Conservation (phyloP, 2,329 filamentous ascomycete genomes). For the Trichoderma arundinaceum region DNA sequence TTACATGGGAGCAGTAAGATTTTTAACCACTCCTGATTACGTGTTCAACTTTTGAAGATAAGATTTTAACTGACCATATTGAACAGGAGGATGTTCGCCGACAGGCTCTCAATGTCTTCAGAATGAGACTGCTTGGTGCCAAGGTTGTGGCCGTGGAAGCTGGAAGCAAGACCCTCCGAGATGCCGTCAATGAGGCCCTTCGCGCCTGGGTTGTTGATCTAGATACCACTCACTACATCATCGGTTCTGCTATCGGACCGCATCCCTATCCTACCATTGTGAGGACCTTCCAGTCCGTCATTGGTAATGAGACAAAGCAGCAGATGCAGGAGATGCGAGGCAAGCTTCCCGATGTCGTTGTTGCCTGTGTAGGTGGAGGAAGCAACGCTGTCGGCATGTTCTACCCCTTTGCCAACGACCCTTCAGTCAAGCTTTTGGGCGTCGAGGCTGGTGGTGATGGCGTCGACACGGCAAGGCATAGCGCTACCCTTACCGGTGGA, state of each 20-base stretch:
- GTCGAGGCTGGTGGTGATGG: slow-evolving; percentile 97
- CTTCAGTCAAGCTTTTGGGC: slow-evolving; percentile 83
- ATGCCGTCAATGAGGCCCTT: slow-evolving; percentile 94
- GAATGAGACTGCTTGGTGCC: slow-evolving; percentile 94
- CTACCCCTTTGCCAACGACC: slow-evolving; percentile 89
- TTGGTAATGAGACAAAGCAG: slow-evolving; percentile 90
- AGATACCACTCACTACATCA: slow-evolving; percentile 96
- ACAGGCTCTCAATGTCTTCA: slow-evolving; percentile 97
- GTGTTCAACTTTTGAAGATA: background rate
- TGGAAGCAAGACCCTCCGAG: slow-evolving; percentile 80
- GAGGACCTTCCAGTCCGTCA: slow-evolving; percentile 95
- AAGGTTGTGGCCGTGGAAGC: slow-evolving; percentile 92
- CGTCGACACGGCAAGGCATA: slow-evolving; percentile 82
- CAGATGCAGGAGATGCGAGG: slow-evolving; percentile 86
- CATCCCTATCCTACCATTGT: slow-evolving; percentile 98
- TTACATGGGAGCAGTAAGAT: slow-evolving; percentile 84
- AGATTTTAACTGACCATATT: slow-evolving; percentile 35
- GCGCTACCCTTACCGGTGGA: slow-evolving; percentile 84
- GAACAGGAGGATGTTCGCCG: slow-evolving; percentile 83
- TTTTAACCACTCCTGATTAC: background rate
- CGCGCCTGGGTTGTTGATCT: slow-evolving; percentile 93
- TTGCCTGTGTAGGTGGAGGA: slow-evolving; percentile 94
- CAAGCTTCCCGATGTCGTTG: slow-evolving; percentile 92
- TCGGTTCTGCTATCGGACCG: slow-evolving; percentile 94
- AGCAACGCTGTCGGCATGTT: slow-evolving; percentile 98